Base-by-base conservation (phyloP, 2,329 filamentous ascomycete species). In the Xylariaceae sp. region DNA sequence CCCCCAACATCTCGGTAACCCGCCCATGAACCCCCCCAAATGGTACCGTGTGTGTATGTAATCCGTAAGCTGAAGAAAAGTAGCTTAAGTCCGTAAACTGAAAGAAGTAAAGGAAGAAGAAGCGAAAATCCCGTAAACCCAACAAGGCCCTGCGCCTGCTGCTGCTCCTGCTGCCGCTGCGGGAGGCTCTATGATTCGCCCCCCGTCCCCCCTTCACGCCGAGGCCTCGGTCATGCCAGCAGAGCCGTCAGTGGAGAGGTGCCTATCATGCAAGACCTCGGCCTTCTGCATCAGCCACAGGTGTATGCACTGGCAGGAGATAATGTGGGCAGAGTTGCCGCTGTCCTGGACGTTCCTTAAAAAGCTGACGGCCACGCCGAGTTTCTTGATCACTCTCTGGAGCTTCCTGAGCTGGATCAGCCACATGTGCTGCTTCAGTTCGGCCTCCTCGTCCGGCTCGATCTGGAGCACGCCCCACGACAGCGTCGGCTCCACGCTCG, bases 201-300 rank as follows among this genome's bases (percentile, higher is more conserved):
- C 23, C 23, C 23, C 23, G 0, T 6, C 13, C 42, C 13, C n/a
- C 10, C 42, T 45, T 45, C 23, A 17, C 9, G 45, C 35, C 34
- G 3, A 13, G 34, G 34, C 45, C 45, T 45, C 39, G 48, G 37
- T 47, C 44, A 4, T 23, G 45, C 18, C 42, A 45, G n/a, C 13
- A n/a, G 10, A 6, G 13, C 42, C 13, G 42, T 45, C 42, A 15
- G 13, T 15, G 42, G 11, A n/a, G 34, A 37, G 47, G 48, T 56
- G 45, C 11, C 47, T 51, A 34, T 56, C 48, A 15, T 54, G 52
- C 18, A 54, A 42, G 2, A 49, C 15, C 10, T 58, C 39, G 30
- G 51, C 56, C 39, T 53, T 53, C 50, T 53, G 39, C 39, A 34
- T 47, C 3, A 58, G 18, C 56, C 56, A 58, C 39, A 58, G 23